Percentiles rank a stretch among this genome's conserved stretches.
These are phyloP conservation scores for Biscogniauxia sp. DNA, from an alignment of 2,329 filamentous ascomycete species.

Conservation along the genomic window DNA sequence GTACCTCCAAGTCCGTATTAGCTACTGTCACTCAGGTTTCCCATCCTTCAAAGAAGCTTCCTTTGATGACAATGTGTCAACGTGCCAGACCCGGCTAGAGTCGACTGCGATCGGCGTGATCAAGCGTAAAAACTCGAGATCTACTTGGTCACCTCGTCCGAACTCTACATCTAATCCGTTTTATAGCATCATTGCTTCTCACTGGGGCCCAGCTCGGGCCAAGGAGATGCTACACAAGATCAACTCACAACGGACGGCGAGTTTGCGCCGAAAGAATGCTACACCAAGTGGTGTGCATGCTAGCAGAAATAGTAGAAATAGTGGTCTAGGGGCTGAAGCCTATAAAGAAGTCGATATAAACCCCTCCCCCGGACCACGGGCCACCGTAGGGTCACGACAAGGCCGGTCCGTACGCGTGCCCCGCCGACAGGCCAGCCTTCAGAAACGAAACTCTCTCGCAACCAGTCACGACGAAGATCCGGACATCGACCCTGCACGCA, in stretches of 20 bases:
- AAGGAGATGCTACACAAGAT: constrained; percentile 40
- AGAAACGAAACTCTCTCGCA: constrained; percentile 2
- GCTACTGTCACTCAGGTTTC: constrained; percentile 58
- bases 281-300: neutral
- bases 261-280: constrained; percentile 1
- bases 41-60: constrained; percentile 31
- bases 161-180: constrained; percentile 38
- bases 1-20: constrained; percentile 52
- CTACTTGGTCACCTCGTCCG: constrained; percentile 50
- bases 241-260: constrained; percentile 11
- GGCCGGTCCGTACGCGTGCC: constrained; percentile 14
- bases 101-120: constrained; percentile 53
- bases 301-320: neutral
- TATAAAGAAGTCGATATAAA: constrained; percentile 1
- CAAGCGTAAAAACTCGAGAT: constrained; percentile 45
- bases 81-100: constrained; percentile 47
- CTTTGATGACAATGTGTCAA: constrained; percentile 33
- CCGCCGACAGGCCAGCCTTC: constrained; percentile 15
- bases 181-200: constrained; percentile 43
- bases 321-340: neutral
- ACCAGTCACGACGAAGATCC: constrained; percentile 8
- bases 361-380: constrained; percentile 1
- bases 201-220: constrained; percentile 48
- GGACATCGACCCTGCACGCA: constrained; percentile 24
- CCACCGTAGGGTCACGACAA: neutral